Evolutionary conservation across 202 grass and related monocot species (phyloP), one percentile per base, ranked within the genome.

Genomic region (Brachypodium distachyon): DNA sequence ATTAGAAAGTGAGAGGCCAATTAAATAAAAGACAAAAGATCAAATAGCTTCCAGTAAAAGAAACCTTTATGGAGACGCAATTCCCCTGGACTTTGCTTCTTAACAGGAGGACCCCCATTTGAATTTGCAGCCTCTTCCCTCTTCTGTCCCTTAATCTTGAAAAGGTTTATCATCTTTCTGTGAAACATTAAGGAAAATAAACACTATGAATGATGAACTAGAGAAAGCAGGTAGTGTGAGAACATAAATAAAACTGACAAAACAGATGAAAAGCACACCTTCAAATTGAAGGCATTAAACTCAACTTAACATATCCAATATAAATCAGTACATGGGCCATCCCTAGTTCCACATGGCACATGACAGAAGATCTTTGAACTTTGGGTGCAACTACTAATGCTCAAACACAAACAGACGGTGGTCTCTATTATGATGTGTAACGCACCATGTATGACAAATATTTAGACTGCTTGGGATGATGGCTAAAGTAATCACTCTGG

Each of bases 1-100:
- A 40, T 51, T 27, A 44, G 16, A 66, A 55, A 58, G 43, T 25
- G 44, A 83, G 42, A 41, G 28, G 25, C 0, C 43, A 69, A 68
- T 69, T 63, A 29, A 50, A 12, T 52, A n/a, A 82, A 40, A 62
- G 16, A 56, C n/a, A 52, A 75, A 33, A 46, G 7, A 67, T 23
- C 8, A 34, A 67, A 33, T 50, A 13, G 36, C 18, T 61, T 47
- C 14, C 44, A 31, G 52, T 21, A 5, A 61, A 61, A 46, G 17
- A 70, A 74, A 96, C 93, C 89, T 90, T 96, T 96, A 27, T 96
- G 87, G 40, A 96, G 89, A 67, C 89, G 89, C 48, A 92, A 68
- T 61, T 96, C 93, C 37, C 93, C 89, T 32, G 93, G 72, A 50
- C 84, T 87, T 70, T 90, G 93, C 74, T 96, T 96, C 89, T 90